These are phyloP conservation scores for Cyberlindnera japonica DNA, from an alignment of 805 yeast genomes.

Conservation along the genomic window DNA sequence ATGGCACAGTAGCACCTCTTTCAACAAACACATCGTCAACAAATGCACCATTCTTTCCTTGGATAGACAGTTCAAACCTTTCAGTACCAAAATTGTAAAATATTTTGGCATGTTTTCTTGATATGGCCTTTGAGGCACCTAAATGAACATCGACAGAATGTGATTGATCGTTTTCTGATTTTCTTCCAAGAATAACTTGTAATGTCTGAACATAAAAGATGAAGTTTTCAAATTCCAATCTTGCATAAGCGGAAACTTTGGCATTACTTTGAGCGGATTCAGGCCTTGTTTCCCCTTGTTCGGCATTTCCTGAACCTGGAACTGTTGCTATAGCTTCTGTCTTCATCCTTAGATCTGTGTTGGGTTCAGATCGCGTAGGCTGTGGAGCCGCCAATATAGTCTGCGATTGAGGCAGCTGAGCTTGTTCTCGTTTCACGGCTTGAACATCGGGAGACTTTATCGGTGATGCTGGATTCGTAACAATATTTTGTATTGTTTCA, in stretches of 20 bases:
- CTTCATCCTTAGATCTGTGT: neutral
- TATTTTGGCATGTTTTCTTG: conserved; percentile 91
- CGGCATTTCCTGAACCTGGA: conserved; percentile 14
- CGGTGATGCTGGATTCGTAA: conserved; percentile 7
- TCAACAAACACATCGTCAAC: conserved; percentile 89
- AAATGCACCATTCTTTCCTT: conserved; percentile 96
- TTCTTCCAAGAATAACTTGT: conserved; percentile 90
- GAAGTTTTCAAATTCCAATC: conserved; percentile 86
- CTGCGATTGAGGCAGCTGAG: neutral
- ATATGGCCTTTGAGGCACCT: conserved; percentile 88
- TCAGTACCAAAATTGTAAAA: conserved; percentile 96
- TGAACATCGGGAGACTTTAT: conserved; percentile 2
- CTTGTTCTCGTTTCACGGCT: conserved; percentile 4
- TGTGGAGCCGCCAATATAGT: neutral
- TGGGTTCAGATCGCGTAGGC: conserved; percentile 1
- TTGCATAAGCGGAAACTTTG: conserved; percentile 51
- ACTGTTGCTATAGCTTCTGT: conserved; percentile 16
- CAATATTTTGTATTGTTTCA: conserved; percentile 17
- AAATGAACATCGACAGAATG: conserved; percentile 88
- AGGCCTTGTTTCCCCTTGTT: conserved; percentile 8
- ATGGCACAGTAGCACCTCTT: conserved; percentile 86
- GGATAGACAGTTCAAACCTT: conserved; percentile 82
- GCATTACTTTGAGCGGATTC: conserved; percentile 20
- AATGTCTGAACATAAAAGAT: conserved; percentile 95
- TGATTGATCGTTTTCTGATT: conserved; percentile 65